These are phyloP conservation scores for Pleurotus citrinopileatus DNA, from an alignment of 768 basidiomycete genomes.

Conservation along the genomic window DNA sequence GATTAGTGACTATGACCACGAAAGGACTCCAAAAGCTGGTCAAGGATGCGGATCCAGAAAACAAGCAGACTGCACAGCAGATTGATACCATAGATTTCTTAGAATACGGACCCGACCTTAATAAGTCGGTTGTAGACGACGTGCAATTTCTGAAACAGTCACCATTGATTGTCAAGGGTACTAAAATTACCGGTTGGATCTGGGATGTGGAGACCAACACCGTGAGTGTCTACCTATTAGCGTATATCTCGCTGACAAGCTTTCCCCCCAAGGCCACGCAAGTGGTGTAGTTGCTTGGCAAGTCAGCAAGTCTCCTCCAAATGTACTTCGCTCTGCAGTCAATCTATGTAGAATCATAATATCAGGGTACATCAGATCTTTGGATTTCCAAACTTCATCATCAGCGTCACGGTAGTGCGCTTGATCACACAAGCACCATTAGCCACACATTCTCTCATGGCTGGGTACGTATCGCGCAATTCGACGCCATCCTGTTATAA, in stretches of 20 bases:
- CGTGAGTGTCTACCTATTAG: neutral
- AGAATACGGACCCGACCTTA: conserved; percentile 7
- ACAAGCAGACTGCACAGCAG: conserved; percentile 23
- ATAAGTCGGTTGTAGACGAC: conserved; percentile 45
- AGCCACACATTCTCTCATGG: conserved; percentile 1
- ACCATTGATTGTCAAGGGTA: conserved; percentile 52
- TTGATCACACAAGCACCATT: too few relatives aligned
- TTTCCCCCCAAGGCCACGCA: conserved; percentile 5
- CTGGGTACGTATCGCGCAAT: neutral
- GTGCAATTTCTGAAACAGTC: conserved; percentile 54
- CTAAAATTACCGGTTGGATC: conserved; percentile 62
- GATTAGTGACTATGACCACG: conserved; percentile 65
- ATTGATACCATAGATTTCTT: conserved; percentile 17
- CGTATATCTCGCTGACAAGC: neutral
- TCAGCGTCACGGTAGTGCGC: too few relatives aligned
- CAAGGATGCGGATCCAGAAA: conserved; percentile 39
- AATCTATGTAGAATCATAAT: neutral
- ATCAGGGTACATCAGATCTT: too few relatives aligned
- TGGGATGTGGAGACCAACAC: conserved; percentile 43
- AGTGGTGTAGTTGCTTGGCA: conserved; percentile 1
- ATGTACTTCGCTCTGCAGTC: neutral
- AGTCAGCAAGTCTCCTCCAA: neutral
- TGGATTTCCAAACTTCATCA: too few relatives aligned
- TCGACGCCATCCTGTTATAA: neutral
- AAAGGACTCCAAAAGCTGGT: conserved; percentile 47